Conservation (phyloP, 2,329 filamentous ascomycete species). For the Berkeleyomyces rouxiae region DNA sequence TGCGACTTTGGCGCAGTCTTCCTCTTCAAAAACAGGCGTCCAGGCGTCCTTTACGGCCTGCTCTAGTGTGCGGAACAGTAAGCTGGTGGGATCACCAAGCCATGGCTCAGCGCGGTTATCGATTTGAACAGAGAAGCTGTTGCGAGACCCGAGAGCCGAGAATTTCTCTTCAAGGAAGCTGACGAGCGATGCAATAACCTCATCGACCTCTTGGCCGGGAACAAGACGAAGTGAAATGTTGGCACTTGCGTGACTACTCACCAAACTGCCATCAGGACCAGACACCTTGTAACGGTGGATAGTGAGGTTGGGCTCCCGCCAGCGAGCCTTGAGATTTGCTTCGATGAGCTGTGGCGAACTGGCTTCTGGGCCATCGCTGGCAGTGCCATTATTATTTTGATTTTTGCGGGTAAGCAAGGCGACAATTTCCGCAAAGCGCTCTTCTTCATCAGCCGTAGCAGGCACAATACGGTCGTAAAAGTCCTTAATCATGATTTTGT, state of each 20-base stretch:
- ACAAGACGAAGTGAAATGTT: slow-evolving; percentile 83
- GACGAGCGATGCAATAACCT: slow-evolving; percentile 52
- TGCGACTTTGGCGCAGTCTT: slow-evolving; percentile 5
- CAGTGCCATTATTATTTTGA: background rate
- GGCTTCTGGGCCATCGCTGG: background rate
- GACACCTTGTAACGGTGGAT: slow-evolving; percentile 88
- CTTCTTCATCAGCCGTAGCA: slow-evolving; percentile 57
- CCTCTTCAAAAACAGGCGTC: slow-evolving; percentile 37
- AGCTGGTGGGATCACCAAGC: slow-evolving; percentile 80
- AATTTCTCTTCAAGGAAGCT: slow-evolving; percentile 58
- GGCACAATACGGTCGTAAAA: slow-evolving; percentile 78
- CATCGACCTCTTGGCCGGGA: slow-evolving; percentile 73
- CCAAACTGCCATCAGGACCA: slow-evolving; percentile 78
- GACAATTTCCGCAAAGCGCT: slow-evolving; percentile 71
- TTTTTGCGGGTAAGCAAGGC: slow-evolving; percentile 51
- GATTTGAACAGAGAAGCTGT: slow-evolving; percentile 64
- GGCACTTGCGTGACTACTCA: slow-evolving; percentile 76
- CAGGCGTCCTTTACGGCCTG: slow-evolving; percentile 72
- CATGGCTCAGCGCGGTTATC: slow-evolving; percentile 92
- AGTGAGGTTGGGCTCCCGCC: slow-evolving; percentile 88
- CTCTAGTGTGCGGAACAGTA: slow-evolving; percentile 80
- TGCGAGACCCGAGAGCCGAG: slow-evolving; percentile 57
- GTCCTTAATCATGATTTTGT: slow-evolving; percentile 66
- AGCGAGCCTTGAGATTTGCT: slow-evolving; percentile 74
- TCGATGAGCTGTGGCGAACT: slow-evolving; percentile 36